Base-by-base conservation (phyloP, 371 early-diverging fungal species). In the Mortierella sp. region DNA sequence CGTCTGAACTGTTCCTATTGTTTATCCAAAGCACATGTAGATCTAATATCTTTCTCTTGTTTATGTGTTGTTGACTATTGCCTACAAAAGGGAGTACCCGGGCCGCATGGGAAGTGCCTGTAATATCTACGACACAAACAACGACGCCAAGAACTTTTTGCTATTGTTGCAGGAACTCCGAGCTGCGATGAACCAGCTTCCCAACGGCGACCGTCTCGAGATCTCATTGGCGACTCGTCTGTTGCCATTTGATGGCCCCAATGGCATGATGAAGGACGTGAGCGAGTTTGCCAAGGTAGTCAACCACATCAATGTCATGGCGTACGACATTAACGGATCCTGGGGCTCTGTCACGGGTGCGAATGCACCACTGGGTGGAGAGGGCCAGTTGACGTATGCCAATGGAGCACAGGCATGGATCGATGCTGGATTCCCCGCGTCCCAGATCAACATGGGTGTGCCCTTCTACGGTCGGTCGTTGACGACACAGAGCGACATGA, bases 51-150 rank as follows among this genome's bases (percentile, higher is more conserved):
- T 21, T 32, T 16, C 27, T 54, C 21, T 41, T 6, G 55, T 43
- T 60, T 29, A 38, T 48, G 4, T 16, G 44, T 72, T 8, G 6
- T 21, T 72, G 29, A 32, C 54, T 2, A 55, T n/a, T 65, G 58
- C 11, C 29, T 60, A 5, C 18, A 35, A 93, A 82, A 96, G 95
- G 96, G 96, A 97, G 81, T 96, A 94, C 77, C 96, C 96, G n/a
- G 95, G 93, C 18, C 89, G 92, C 21, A 88, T 91, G 71, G 96
- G 93, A 6, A 90, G 93, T 38, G 92, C 91, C 11, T 95, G 95
- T 83, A 97, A 96, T 81, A 85, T 88, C 41, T 78, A 90, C 60
- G 88, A 89, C 63, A 81, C 81, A 16, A 70, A 78, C 49, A 84
- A 93, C 16, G 95, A 96, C 72, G 83, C 92, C 21, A 90, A 80